Evolutionary conservation across 192 early-diverging fungal genomes (phyloP).

Genomic region (Entophlyctis luteolus): DNA sequence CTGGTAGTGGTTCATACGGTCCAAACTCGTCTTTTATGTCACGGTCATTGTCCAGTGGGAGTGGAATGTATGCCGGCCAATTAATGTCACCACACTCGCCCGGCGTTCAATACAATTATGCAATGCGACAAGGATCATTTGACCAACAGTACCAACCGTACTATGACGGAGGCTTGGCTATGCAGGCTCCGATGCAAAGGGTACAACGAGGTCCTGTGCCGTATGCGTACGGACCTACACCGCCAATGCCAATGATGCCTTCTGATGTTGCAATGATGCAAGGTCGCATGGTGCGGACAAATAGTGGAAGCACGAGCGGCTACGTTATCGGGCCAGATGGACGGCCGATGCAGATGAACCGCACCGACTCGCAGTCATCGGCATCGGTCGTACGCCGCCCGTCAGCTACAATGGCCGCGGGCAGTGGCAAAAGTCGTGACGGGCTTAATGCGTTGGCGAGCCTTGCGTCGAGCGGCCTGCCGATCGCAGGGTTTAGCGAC

Average conservation of each 20-base stretch:
- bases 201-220: no score
- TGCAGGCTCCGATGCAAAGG: neutral
- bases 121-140: neutral
- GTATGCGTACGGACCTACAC: neutral
- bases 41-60: neutral
- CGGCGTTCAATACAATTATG: neutral
- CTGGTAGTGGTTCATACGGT: neutral
- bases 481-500: neutral
- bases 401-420: neutral
- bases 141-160: neutral
- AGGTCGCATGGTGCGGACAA: neutral
- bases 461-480: neutral
- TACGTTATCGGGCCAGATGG: neutral
- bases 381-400: neutral
- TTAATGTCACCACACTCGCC: neutral
- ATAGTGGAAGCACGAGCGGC: neutral
- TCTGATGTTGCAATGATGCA: neutral
- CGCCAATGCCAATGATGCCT: neutral
- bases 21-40: neutral
- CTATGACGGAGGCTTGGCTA: neutral
- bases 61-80: neutral
- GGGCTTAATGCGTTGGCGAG: neutral
- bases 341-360: neutral
- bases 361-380: neutral
- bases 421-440: neutral